Evolutionary conservation across 1,139 yeast species (phyloP).

Genomic region (Debaryomyces robertsiae): DNA sequence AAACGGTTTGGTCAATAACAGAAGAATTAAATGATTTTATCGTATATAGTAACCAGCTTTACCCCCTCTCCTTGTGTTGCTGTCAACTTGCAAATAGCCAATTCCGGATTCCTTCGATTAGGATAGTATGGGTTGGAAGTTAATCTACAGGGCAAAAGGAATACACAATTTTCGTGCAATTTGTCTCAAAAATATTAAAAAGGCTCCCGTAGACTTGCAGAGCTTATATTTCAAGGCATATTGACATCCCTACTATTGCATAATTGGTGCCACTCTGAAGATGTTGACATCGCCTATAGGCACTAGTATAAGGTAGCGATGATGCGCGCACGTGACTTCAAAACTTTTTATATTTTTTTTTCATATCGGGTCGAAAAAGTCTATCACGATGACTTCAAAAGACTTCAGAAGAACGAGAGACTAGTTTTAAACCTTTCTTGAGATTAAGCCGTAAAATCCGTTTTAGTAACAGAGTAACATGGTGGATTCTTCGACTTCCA

Average conservation of each 20-base stretch:
- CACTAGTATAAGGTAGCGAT: not conserved
- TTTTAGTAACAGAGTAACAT: slow-evolving; percentile 11
- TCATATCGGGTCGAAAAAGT: slow-evolving; percentile 1
- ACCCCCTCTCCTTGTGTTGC: not conserved
- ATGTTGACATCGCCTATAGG: no score
- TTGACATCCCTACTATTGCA: no score
- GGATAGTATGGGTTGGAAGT: no score
- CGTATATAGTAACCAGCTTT: not conserved
- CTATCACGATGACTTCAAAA: slow-evolving; percentile 8
- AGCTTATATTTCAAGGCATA: no score
- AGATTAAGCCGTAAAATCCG: no score
- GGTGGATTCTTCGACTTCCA: slow-evolving; percentile 18
- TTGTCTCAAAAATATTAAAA: no score
- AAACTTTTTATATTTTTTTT: slow-evolving; percentile 5
- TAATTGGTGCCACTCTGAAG: no score
- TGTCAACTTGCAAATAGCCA: not conserved
- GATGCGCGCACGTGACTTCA: slow-evolving; percentile 5
- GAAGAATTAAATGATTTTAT: slow-evolving; percentile 18
- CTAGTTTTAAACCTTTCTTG: no score
- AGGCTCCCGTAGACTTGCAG: no score
- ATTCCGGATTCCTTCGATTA: no score
- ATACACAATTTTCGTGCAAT: no score
- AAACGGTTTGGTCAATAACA: slow-evolving; percentile 23
- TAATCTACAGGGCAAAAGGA: no score
- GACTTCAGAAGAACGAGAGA: slow-evolving; percentile 1